Base-by-base conservation (phyloP, 257 asterid species). In the Forsythia viridissima region DNA sequence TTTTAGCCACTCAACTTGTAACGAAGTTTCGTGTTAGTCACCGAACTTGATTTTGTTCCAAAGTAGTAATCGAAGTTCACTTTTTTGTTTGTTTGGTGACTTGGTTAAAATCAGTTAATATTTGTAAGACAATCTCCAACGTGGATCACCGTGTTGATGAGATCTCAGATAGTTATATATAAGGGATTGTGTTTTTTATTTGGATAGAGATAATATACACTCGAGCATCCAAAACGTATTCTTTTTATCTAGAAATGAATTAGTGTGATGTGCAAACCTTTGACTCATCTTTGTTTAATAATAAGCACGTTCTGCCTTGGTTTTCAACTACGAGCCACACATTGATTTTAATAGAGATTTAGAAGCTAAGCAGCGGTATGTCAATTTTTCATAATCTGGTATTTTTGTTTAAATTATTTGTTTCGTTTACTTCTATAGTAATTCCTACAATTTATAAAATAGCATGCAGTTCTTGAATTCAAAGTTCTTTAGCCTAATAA, bases 311-410 rank as follows among this genome's bases (percentile, higher is more conserved):
- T 77, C 99, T 83, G 98, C 98, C 6, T 88, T 94, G 88, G 95
- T 94, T 86, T 98, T 94, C 6, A 96, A 94, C 86, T 94, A 98
- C 68, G 98, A 95, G 82, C 98, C 97, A 9, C 93, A 95, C 82
- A 89, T 93, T 71, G 99, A 93, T 82, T 94, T 91, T 74, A 91
- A 79, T 91, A 91, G 84, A 83, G 99, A 94, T 75, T 73, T 90
- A 37, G 93, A 93, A 77, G 98, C 99, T 48, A 94, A 94, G 90
- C 81, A 82, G 71, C 93, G 89, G 99, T 94, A 91, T 51, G 98
- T 85, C 78, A 4, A 74, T 37, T 61, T 77, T 41, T 51, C 71
- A 82, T 77, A 73, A 40, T n/a, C 78, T 61, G 10, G 2, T 43
- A 0, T 43, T 43, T 78, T 12, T 69, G 44, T 30, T 30, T 30